Conservation (phyloP, 2,329 filamentous ascomycete species). For the Lizonia empirigonia region DNA sequence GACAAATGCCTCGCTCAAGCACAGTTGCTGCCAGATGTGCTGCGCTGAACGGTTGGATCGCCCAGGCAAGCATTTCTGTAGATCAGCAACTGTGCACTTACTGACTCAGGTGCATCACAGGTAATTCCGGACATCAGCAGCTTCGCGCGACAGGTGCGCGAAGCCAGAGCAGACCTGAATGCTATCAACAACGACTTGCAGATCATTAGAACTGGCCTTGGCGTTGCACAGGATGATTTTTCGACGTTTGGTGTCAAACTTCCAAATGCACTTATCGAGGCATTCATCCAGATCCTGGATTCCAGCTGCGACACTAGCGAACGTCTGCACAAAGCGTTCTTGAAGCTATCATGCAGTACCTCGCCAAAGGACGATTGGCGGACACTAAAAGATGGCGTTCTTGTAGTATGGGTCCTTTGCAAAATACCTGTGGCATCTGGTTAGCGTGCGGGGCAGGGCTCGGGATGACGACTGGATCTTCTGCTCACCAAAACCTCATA, state of each 20-base stretch:
- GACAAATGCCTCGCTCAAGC: conserved; percentile 34
- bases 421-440: no score
- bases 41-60: conserved; percentile 38
- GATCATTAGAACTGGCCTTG: conserved; percentile 40
- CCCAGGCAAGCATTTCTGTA: conserved; percentile 31
- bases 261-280: conserved; percentile 32
- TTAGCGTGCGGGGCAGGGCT: no score
- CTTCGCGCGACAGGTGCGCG: conserved; percentile 41
- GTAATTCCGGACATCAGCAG: conserved; percentile 37
- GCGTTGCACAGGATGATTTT: conserved; percentile 43
- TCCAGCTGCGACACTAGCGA: conserved; percentile 37
- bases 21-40: conserved; percentile 43
- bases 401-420: no score
- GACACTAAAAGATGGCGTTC: conserved; percentile 20
- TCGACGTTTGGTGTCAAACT: conserved; percentile 24
- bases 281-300: conserved; percentile 37
- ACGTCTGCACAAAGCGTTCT: conserved; percentile 36
- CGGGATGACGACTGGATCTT: no score
- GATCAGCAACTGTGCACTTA: conserved; percentile 10
- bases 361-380: conserved; percentile 32
- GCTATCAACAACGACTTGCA: conserved; percentile 39
- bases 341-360: conserved; percentile 35
- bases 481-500: no score
- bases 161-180: conserved; percentile 42
- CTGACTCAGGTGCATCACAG: conserved; percentile 27